phyloP scores from a whole-genome alignment of 805 yeast species.

The Wickerhamiella australiensis region DNA sequence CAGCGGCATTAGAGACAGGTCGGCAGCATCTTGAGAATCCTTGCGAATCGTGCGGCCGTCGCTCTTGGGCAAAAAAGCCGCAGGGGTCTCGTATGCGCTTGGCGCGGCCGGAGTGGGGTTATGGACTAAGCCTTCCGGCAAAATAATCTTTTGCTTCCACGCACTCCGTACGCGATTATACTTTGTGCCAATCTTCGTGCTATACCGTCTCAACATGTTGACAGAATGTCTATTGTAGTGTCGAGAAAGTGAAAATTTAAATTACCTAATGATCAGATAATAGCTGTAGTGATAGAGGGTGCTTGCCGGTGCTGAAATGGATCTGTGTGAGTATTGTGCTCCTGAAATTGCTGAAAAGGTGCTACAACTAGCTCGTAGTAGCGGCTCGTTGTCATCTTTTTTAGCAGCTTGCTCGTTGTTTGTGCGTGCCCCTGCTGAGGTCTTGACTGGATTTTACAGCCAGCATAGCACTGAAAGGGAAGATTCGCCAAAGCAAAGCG shows the following conservation, averaged over 20 bases:
- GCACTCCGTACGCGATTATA: slow-evolving; percentile 55
- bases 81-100: slow-evolving; percentile 47
- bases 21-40: slow-evolving; percentile 21
- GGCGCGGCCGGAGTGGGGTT: slow-evolving; percentile 58
- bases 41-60: slow-evolving; percentile 42
- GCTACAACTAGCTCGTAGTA: neutral
- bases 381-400: slow-evolving; percentile 15
- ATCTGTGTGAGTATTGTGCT: neutral
- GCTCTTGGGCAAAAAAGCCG: slow-evolving; percentile 48
- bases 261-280: neutral
- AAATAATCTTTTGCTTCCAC: slow-evolving; percentile 45
- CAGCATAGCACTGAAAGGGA: neutral
- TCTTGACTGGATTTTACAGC: neutral
- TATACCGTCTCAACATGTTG: neutral
- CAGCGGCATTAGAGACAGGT: slow-evolving; percentile 28
- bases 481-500: neutral
- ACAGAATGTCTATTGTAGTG: too few species aligned
- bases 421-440: neutral
- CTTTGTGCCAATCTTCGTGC: slow-evolving; percentile 37
- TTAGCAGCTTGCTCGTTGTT: slow-evolving; percentile 16
- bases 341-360: slow-evolving; percentile 8
- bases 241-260: neutral
- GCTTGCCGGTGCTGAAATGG: neutral
- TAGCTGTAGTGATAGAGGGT: neutral
- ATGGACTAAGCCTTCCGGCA: slow-evolving; percentile 48